Evolutionary conservation across 2,329 filamentous ascomycete genomes (phyloP).

Genomic region (Tricladium varicosporioides): DNA sequence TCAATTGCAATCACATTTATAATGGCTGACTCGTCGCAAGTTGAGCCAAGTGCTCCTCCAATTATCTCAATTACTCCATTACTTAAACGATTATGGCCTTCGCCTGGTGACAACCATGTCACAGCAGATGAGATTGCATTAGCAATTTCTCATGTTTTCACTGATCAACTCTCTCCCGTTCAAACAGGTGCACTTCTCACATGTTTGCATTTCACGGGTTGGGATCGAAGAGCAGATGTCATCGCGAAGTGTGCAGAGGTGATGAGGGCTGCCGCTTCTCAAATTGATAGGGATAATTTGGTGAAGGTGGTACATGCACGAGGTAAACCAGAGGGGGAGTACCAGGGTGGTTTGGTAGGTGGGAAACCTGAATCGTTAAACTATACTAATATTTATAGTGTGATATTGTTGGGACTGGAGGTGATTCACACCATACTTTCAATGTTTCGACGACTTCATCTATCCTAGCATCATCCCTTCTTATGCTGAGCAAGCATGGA

Average conservation of each 20-base stretch:
- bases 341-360: conserved; percentile 79
- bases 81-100: conserved; percentile 69
- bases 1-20: not conserved
- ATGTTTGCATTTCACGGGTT: conserved; percentile 84
- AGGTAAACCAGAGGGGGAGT: conserved; percentile 66
- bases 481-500: conserved; percentile 91
- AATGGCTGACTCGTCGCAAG: conserved; percentile 19
- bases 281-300: conserved; percentile 65
- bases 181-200: conserved; percentile 87
- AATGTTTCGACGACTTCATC: conserved; percentile 96
- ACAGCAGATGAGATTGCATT: conserved; percentile 80
- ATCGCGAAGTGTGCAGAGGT: conserved; percentile 78
- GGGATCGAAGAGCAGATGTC: conserved; percentile 81
- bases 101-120: conserved; percentile 47
- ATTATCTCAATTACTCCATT: conserved; percentile 61
- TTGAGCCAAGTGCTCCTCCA: conserved; percentile 25
- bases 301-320: conserved; percentile 57
- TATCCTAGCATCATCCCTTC: conserved; percentile 81
- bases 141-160: conserved; percentile 90
- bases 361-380: not conserved
- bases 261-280: conserved; percentile 78
- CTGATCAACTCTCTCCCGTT: conserved; percentile 81
- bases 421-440: conserved; percentile 96
- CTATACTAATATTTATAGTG: conserved; percentile 44
- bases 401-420: conserved; percentile 96